Evolutionary conservation across 2,329 filamentous ascomycete species (phyloP).

Genomic region (Trichoderma endophyticum): DNA sequence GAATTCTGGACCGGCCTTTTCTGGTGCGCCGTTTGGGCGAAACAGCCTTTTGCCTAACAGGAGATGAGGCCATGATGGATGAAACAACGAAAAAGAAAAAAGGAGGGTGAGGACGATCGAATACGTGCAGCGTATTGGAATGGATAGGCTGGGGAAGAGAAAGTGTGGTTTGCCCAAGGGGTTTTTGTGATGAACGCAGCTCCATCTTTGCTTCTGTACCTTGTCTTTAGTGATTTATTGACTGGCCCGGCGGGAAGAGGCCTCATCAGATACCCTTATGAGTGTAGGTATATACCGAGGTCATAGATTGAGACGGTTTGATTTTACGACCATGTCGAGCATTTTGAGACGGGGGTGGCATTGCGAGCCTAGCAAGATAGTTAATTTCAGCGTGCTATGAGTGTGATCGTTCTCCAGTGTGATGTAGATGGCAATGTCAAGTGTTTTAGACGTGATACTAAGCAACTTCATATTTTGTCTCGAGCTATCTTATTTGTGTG

Average conservation of each 20-base stretch:
- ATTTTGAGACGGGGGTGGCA: background rate
- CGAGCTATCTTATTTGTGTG: background rate
- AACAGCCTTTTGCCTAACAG: conserved; percentile 45
- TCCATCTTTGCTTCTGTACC: conserved; percentile 14
- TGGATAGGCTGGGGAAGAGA: background rate
- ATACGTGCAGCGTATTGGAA: background rate
- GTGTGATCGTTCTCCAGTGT: background rate
- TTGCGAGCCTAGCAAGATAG: background rate
- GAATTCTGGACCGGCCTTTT: conserved; percentile 40
- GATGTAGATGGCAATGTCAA: background rate
- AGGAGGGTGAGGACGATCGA: background rate
- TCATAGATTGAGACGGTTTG: conserved; percentile 2
- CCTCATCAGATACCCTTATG: conserved; percentile 21
- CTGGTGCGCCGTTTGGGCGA: conserved; percentile 41
- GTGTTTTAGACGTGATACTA: background rate
- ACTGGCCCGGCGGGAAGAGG: conserved; percentile 4
- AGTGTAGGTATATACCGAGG: conserved; percentile 17
- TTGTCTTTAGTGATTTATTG: conserved; percentile 19
- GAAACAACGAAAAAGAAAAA: background rate
- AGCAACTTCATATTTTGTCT: background rate
- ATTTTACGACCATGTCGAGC: background rate
- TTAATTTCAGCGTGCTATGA: background rate
- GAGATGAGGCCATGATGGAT: conserved; percentile 36
- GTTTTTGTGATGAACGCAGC: conserved; percentile 3
- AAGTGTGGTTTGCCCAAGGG: background rate